Conservation (phyloP, 441 rosid genomes). For the Daphne laureola region DNA sequence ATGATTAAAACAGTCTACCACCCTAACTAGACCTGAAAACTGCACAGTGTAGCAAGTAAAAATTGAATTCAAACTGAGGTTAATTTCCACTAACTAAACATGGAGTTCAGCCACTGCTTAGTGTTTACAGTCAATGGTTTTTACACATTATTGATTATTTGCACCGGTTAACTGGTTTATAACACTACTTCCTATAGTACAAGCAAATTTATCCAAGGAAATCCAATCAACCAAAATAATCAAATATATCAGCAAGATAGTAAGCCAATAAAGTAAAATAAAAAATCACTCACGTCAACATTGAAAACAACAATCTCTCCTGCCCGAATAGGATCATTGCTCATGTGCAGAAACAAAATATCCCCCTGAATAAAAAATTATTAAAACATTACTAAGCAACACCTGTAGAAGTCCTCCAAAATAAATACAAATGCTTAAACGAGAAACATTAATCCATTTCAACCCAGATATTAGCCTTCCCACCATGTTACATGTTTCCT, state of each 20-base stretch:
- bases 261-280: background rate
- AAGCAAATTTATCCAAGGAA: background rate
- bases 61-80: too few species aligned
- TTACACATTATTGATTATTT: background rate
- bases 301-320: slow-evolving; percentile 95
- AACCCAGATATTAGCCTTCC: background rate
- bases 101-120: background rate
- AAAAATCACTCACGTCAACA: slow-evolving; percentile 51
- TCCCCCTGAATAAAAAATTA: slow-evolving; percentile 63
- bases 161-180: background rate
- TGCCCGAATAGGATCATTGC: slow-evolving; percentile 84
- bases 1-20: background rate
- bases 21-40: background rate
- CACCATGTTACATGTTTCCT: background rate
- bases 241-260: background rate
- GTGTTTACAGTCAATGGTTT: background rate
- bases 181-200: background rate
- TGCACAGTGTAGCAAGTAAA: too few species aligned
- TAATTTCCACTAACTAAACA: background rate
- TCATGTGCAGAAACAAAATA: slow-evolving; percentile 86
- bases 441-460: slow-evolving; percentile 1
- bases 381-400: slow-evolving; percentile 8
- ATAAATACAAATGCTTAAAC: too few species aligned
- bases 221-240: background rate
- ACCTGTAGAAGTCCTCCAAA: background rate